A percentile compares a stretch with the other conserved stretches of the same genome.
Evolutionary conservation across 345 rosid species (phyloP).

Genomic region (Dipteronia dyeriana): DNA sequence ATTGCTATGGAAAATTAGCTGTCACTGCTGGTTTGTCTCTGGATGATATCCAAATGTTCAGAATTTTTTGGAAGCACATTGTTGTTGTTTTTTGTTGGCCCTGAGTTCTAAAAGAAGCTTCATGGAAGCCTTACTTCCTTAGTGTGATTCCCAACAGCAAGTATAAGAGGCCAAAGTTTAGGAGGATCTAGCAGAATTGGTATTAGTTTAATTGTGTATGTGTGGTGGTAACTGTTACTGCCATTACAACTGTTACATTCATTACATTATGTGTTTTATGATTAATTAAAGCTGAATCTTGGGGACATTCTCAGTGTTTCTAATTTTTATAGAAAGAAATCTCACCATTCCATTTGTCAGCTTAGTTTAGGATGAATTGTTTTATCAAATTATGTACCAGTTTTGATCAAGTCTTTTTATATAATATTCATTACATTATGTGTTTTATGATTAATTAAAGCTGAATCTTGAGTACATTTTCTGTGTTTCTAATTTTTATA

Average conservation of each 20-base stretch:
- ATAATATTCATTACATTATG: neutral
- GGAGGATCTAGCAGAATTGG: neutral
- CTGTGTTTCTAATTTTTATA: neutral
- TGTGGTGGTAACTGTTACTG: neutral
- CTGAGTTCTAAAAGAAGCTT: neutral
- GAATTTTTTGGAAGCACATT: neutral
- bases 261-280: neutral
- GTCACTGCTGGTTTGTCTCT: constrained; percentile 6
- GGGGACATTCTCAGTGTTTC: neutral
- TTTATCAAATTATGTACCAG: neutral
- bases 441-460: neutral
- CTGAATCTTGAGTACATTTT: neutral
- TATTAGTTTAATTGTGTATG: neutral
- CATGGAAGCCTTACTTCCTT: neutral
- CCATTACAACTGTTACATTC: neutral
- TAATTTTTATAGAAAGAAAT: neutral
- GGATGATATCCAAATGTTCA: neutral
- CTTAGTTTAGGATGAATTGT: neutral
- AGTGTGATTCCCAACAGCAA: neutral
- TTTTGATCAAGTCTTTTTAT: too few relatives aligned
- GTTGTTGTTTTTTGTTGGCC: neutral
- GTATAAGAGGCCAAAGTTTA: neutral
- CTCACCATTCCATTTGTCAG: neutral
- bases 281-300: neutral
- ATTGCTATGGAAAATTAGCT: neutral